phyloP scores from a whole-genome alignment of 179 eudicot genomes.

The Nepenthes alata region DNA sequence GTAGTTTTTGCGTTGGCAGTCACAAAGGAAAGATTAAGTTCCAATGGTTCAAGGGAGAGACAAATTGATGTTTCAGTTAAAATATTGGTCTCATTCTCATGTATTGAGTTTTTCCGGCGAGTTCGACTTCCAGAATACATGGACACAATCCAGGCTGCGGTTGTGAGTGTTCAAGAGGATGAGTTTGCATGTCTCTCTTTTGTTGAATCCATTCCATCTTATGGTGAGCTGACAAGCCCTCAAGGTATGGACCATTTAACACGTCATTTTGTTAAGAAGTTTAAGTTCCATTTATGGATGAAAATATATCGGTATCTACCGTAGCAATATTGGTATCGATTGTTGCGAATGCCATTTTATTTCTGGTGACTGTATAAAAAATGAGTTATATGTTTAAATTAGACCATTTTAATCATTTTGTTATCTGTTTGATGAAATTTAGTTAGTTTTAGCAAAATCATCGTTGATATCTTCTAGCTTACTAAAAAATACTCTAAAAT shows the following conservation, averaged over 20 bases:
- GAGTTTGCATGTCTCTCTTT: conserved; percentile 61
- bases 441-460: too few relatives aligned
- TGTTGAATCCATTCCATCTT: conserved; percentile 73
- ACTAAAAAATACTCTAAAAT: too few relatives aligned
- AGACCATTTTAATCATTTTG: too few relatives aligned
- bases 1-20: conserved; percentile 86
- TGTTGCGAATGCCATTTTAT: too few relatives aligned
- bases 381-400: too few relatives aligned
- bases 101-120: conserved; percentile 84
- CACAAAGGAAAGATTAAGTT: conserved; percentile 49
- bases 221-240: conserved; percentile 45
- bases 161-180: conserved; percentile 52
- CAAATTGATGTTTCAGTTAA: conserved; percentile 47
- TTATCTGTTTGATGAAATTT: too few relatives aligned
- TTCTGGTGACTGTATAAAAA: too few relatives aligned
- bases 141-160: conserved; percentile 66
- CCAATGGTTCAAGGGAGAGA: conserved; percentile 29
- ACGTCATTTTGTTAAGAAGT: background rate
- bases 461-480: too few relatives aligned
- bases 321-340: too few relatives aligned
- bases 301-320: too few relatives aligned
- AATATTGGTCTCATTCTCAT: conserved; percentile 73
- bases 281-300: too few relatives aligned
- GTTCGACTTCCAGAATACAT: conserved; percentile 79
- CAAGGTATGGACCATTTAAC: conserved; percentile 19